Conservation (phyloP, 2,329 filamentous ascomycete species). For the Chrysoporthe deuterocubensis region DNA sequence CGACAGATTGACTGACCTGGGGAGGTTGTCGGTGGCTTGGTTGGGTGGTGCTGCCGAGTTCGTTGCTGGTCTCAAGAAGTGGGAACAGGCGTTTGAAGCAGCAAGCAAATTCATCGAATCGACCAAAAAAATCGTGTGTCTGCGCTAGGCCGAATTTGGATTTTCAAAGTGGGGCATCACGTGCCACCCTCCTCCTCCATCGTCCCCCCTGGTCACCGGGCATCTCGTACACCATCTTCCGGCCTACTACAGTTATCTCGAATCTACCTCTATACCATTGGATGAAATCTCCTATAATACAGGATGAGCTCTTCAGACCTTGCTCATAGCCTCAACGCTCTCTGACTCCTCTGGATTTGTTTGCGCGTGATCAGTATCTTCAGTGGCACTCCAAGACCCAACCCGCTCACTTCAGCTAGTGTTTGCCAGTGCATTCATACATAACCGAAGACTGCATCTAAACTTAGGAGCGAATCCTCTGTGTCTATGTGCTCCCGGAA, state of each 20-base stretch:
- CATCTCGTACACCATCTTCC: not conserved
- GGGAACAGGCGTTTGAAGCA: slow-evolving; percentile 1
- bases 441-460: not conserved
- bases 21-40: slow-evolving; percentile 24
- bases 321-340: not conserved
- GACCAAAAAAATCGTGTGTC: slow-evolving; percentile 25
- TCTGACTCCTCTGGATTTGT: not conserved
- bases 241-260: too few species aligned
- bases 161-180: slow-evolving; percentile 1
- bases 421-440: not conserved
- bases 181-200: not conserved
- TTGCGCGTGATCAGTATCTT: not conserved
- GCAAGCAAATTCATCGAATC: slow-evolving; percentile 19
- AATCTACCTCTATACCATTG: not conserved
- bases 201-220: too few species aligned
- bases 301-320: not conserved
- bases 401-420: not conserved
- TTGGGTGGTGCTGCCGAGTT: slow-evolving; percentile 17
- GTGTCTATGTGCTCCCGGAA: not conserved
- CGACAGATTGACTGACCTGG: slow-evolving; percentile 22
- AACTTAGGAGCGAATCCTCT: not conserved
- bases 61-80: slow-evolving; percentile 13
- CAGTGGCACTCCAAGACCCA: not conserved
- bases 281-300: not conserved
- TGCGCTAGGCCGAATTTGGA: not conserved